Percentiles rank a stretch among this genome's conserved stretches.
Evolutionary conservation across 768 basidiomycete species (phyloP).

Genomic region (Tricholoma terreum): DNA sequence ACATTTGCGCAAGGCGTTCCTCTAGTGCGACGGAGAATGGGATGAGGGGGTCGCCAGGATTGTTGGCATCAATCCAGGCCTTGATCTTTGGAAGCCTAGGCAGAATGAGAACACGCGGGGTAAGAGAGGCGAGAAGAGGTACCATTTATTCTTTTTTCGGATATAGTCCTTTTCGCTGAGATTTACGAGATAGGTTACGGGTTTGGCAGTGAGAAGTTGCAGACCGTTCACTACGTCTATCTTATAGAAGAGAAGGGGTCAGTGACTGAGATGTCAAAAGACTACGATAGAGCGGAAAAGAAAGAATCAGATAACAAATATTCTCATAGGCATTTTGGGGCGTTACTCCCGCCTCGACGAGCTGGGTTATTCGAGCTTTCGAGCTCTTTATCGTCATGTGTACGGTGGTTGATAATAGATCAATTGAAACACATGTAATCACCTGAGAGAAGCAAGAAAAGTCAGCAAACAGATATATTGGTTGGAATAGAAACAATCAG

Average conservation of each 20-base stretch:
- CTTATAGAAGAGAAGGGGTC: conserved; percentile 36
- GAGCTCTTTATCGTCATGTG: conserved; percentile 71
- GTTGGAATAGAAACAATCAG: conserved; percentile 32
- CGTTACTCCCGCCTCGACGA: conserved; percentile 86
- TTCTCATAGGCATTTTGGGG: conserved; percentile 67
- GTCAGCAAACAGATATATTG: conserved; percentile 8
- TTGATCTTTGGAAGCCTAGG: conserved; percentile 92
- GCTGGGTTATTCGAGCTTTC: conserved; percentile 80
- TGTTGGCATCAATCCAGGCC: conserved; percentile 95
- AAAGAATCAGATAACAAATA: conserved; percentile 35
- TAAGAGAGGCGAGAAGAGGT: conserved; percentile 3
- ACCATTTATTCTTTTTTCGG: conserved; percentile 99
- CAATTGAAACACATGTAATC: conserved; percentile 8
- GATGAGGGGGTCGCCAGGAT: conserved; percentile 92
- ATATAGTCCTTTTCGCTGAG: conserved; percentile 91
- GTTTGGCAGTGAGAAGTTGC: conserved; percentile 91
- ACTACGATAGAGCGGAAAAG: neutral
- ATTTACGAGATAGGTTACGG: conserved; percentile 97
- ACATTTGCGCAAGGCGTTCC: conserved; percentile 71
- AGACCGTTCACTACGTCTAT: conserved; percentile 89
- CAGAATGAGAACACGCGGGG: neutral
- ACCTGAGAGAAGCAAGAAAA: conserved; percentile 14
- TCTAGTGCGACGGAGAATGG: conserved; percentile 97
- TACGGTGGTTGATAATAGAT: neutral
- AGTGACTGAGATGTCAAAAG: conserved; percentile 8